Conservation (phyloP, 805 yeast genomes). For the Jamesozyma lodderae region DNA sequence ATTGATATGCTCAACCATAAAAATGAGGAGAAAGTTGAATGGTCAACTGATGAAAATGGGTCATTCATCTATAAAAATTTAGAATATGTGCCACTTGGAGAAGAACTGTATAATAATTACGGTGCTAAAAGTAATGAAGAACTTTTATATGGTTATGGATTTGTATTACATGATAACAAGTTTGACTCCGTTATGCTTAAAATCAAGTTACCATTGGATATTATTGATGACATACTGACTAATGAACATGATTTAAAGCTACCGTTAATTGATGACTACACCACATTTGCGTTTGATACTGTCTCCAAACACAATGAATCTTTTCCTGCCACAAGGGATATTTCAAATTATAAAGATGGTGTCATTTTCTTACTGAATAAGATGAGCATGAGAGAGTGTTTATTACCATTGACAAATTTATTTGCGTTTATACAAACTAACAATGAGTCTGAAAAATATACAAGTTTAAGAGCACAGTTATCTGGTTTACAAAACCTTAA, state of each 20-base stretch:
- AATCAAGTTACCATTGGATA: conserved; percentile 36
- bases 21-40: conserved; percentile 52
- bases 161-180: conserved; percentile 41
- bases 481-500: conserved; percentile 51
- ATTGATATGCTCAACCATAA: conserved; percentile 73
- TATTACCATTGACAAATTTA: conserved; percentile 22
- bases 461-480: conserved; percentile 41
- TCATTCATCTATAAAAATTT: conserved; percentile 43
- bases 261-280: conserved; percentile 34
- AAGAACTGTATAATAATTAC: conserved; percentile 68
- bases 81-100: conserved; percentile 19
- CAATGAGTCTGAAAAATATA: conserved; percentile 16
- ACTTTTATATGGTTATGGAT: conserved; percentile 59
- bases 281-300: conserved; percentile 32
- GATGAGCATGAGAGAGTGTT: conserved; percentile 8
- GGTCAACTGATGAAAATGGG: conserved; percentile 37
- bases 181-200: conserved; percentile 59
- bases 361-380: conserved; percentile 29
- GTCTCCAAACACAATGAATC: conserved; percentile 1
- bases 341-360: conserved; percentile 28
- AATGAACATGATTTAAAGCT: conserved; percentile 30
- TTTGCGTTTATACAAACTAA: conserved; percentile 29
- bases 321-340: conserved; percentile 1
- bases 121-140: conserved; percentile 91
- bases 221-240: conserved; percentile 25